Base-by-base conservation (phyloP, 306 rosid species). In the Trifolium pratense region DNA sequence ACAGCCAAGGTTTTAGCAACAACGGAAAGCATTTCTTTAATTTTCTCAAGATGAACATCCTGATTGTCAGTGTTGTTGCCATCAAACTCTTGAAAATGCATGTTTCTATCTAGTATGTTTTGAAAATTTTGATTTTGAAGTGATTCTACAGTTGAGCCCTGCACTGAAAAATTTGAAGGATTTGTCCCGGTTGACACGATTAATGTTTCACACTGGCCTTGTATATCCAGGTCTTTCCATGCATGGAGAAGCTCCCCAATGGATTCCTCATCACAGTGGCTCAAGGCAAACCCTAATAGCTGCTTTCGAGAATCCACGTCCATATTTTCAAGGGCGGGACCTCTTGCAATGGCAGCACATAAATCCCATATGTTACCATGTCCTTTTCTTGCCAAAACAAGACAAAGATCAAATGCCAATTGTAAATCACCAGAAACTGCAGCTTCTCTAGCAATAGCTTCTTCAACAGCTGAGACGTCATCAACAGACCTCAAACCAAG, bases 371-470 rank as follows among this genome's bases (percentile, higher is more conserved):
- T 73, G 64, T 72, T 79, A 80, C 99, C 99, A 74, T 91, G 97
- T 73, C 97, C 97, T 66, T 91, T 91, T 83, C 83, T 84, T 45
- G 89, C 83, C 87, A 94, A 88, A 87, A 83, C 89, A 86, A 91
- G 90, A 84, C 97, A 94, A 71, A 94, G 96, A 84, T 91, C 99
- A 85, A 91, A 91, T 72, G 99, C 96, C 86, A 94, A 72, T 78
- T 94, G 99, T 68, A 94, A 88, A 91, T 94, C 99, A 73, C 97
- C 97, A 77, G 99, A 95, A 84, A 91, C 96, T 21, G 99, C 99
- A 82, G 99, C 99, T 84, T 94, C 99, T 90, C 99, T 86, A 70
- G 99, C 99, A 80, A 91, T 89, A 75, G 93, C 92, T 85, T 94
- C 99, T 87, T 94, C 95, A 71, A 94, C 90, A 59, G 87, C 89